A percentile compares a stretch with the other conserved stretches of the same genome.
Conservation (phyloP, 495 filamentous ascomycete species). For the Penicillium egyptiacum region DNA sequence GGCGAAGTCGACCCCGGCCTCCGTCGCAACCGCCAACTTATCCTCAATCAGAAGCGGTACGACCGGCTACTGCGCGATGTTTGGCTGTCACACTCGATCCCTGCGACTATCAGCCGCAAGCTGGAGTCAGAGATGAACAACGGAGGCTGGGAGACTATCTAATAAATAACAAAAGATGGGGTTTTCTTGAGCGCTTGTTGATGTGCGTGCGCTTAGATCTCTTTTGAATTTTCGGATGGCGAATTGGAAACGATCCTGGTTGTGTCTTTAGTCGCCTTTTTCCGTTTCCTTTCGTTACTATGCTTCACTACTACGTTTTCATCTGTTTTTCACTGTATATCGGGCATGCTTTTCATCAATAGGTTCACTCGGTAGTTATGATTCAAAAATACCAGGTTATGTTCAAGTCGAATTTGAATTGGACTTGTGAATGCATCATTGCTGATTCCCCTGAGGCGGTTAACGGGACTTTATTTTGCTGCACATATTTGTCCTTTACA, state of each 20-base stretch:
- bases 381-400: neutral
- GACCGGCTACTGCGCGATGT: conserved; percentile 80
- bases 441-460: neutral
- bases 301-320: neutral
- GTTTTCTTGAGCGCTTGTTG: neutral
- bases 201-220: conserved; percentile 1
- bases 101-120: conserved; percentile 84
- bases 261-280: neutral
- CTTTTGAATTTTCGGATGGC: neutral
- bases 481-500: neutral
- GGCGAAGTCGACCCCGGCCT: conserved; percentile 89
- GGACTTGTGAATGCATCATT: neutral
- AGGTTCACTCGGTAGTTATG: neutral
- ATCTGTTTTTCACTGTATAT: conserved; percentile 1
- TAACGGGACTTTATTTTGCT: neutral
- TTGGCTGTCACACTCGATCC: conserved; percentile 85
- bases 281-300: neutral
- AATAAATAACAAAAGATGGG: conserved; percentile 20
- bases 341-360: neutral
- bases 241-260: neutral
- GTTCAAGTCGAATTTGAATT: neutral
- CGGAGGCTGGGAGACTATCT: conserved; percentile 95
- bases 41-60: conserved; percentile 89
- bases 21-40: conserved; percentile 78
- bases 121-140: conserved; percentile 94